Percentiles rank a stretch among this genome's conserved stretches.
Evolutionary conservation across 2,329 filamentous ascomycete species (phyloP).

Genomic region (Fusarium humuli): DNA sequence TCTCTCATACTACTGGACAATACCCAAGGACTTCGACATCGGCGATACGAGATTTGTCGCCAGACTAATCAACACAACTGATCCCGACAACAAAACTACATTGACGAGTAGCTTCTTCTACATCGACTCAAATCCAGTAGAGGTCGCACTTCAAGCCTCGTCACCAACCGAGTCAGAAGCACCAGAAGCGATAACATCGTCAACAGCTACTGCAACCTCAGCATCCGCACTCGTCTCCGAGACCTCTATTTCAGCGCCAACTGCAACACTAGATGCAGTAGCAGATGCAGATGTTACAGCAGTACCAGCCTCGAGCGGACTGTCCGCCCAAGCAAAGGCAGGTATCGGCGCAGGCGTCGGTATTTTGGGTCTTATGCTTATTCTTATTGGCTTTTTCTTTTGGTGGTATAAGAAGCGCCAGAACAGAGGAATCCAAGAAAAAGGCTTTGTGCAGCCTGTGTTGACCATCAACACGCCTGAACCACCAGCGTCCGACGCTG

Average conservation of each 20-base stretch:
- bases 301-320: neutral
- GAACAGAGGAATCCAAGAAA: neutral
- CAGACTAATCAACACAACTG: neutral
- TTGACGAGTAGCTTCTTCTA: slow-evolving; percentile 5
- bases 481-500: accelerated
- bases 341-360: slow-evolving; percentile 7
- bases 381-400: neutral
- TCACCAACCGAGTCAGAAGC: neutral
- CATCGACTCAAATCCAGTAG: neutral
- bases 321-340: neutral
- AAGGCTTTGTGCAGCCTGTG: neutral
- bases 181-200: neutral
- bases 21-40: neutral
- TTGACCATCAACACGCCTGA: neutral
- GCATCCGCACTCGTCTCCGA: neutral
- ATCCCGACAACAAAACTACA: neutral
- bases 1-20: slow-evolving; percentile 1
- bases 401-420: slow-evolving; percentile 3
- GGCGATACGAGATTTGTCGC: neutral
- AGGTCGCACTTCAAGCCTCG: neutral
- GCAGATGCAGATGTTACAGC: neutral
- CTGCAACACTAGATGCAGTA: neutral
- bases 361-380: neutral
- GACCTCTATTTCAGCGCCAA: neutral
- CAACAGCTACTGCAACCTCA: neutral